Evolutionary conservation across 1,284 basidiomycete genomes (phyloP).

Genomic region (Fomitopsis pinicola): DNA sequence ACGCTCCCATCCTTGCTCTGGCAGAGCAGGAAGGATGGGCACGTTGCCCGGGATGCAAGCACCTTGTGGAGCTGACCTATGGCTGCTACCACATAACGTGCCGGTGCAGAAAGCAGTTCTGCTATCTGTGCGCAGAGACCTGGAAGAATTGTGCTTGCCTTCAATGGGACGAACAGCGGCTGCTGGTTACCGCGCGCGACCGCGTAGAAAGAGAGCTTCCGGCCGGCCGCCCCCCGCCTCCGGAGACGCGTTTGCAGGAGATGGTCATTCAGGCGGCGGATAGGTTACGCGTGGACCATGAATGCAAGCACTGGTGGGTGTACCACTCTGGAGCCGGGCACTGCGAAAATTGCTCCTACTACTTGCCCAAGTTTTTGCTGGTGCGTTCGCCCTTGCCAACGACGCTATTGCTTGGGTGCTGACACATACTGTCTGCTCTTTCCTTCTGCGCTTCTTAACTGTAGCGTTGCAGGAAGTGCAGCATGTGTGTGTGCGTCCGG

Average conservation of each 20-base stretch:
- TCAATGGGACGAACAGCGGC: slow-evolving; percentile 49
- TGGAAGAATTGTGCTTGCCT: slow-evolving; percentile 52
- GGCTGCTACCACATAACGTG: slow-evolving; percentile 40
- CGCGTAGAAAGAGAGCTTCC: slow-evolving; percentile 32
- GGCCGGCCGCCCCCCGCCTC: slow-evolving; percentile 11
- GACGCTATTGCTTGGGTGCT: no score
- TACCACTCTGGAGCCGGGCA: slow-evolving; percentile 32
- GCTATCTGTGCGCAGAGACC: slow-evolving; percentile 43
- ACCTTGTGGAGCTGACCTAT: slow-evolving; percentile 31
- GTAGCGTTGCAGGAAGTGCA: slow-evolving; percentile 14
- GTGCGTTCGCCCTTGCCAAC: slow-evolving; percentile 14
- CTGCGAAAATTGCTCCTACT: slow-evolving; percentile 40
- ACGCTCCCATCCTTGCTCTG: slow-evolving; percentile 37
- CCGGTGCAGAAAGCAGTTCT: slow-evolving; percentile 32
- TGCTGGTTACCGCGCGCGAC: slow-evolving; percentile 27
- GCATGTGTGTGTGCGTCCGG: slow-evolving; percentile 14
- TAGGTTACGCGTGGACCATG: slow-evolving; percentile 38
- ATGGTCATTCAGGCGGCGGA: slow-evolving; percentile 32
- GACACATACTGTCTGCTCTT: no score
- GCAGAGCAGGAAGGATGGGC: slow-evolving; percentile 39
- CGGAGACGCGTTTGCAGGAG: slow-evolving; percentile 18
- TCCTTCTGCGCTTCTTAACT: no score
- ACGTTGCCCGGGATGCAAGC: slow-evolving; percentile 36
- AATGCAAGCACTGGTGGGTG: slow-evolving; percentile 39
- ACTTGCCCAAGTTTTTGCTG: slow-evolving; percentile 19